phyloP scores from a whole-genome alignment of 78 protist species.

The Dictyostelium brefeldianum region DNA sequence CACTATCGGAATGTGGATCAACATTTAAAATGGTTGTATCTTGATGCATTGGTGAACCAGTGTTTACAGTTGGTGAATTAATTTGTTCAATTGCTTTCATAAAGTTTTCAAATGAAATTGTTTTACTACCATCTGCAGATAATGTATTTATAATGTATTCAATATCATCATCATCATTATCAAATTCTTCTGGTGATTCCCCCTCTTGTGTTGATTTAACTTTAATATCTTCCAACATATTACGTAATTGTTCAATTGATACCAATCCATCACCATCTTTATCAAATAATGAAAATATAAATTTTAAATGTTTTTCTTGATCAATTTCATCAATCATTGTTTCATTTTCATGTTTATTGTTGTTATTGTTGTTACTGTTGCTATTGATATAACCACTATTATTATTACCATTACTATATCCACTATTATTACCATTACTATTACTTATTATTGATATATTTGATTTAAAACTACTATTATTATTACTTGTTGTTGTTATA shows the following conservation, averaged over 20 bases:
- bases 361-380: no score
- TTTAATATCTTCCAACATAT: slow-evolving; percentile 61
- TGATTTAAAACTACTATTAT: slow-evolving; percentile 8
- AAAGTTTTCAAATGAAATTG: slow-evolving; percentile 56
- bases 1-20: neutral
- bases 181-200: neutral
- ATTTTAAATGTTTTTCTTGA: slow-evolving; percentile 60
- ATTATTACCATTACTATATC: neutral
- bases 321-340: neutral
- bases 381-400: neutral
- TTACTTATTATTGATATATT: neutral
- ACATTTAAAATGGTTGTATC: neutral
- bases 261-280: slow-evolving; percentile 70
- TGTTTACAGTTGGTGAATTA: slow-evolving; percentile 31
- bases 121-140: slow-evolving; percentile 10
- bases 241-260: slow-evolving; percentile 43
- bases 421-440: neutral
- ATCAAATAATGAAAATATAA: slow-evolving; percentile 54
- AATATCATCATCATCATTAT: slow-evolving; percentile 67
- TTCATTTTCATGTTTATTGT: neutral
- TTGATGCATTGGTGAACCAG: slow-evolving; percentile 26
- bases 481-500: neutral
- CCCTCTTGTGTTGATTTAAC: slow-evolving; percentile 32
- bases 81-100: slow-evolving; percentile 74
- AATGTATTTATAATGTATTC: slow-evolving; percentile 55